Evolutionary conservation across 2,329 filamentous ascomycete species (phyloP), one percentile per base, ranked within the genome.

Genomic region (Penicillium sp.): DNA sequence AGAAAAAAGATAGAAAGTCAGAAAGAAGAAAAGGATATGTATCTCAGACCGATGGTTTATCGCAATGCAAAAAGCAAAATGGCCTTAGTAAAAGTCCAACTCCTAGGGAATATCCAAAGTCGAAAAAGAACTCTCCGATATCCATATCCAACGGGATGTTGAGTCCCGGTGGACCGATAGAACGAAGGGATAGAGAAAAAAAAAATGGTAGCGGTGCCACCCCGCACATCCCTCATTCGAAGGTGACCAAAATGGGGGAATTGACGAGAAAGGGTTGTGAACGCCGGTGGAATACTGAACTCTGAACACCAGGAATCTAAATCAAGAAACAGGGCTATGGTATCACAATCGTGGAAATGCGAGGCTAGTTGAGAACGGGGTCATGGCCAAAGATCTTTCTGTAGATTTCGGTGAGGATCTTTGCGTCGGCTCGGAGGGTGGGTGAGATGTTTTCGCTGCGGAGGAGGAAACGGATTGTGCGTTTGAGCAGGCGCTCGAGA

Each of bases 401-500:
- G 28, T 76, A 74, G 46, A 81, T 79, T 47, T 79, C 76, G 39
- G 76, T 73, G 13, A 96, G 79, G 53, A 96, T 94, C 47, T 82
- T 81, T 67, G 87, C 83, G 69, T 96, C 91, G 43, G 83, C 83
- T 44, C 76, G 73, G 6, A 96, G 81, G 7, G 89, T 87, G 44
- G 90, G 90, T 0, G 89, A 89, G 23, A 88, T 87, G 7, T 86
- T 82, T 29, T 84, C 80, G 28, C 89, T 85, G 52, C 87, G 78
- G 42, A 81, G 74, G 47, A 97, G 80, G 68, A 96, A 93, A 2
- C 73, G 71, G 57, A 96, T 90, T 0, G 93, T 97, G 56, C 84
- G 85, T 38, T 77, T 68, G 52, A 95, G 84, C 0, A 95, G 80
- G 1, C 71, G 67, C 42, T 80, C 75, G 7, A 95, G 74, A 2